Conservation (phyloP, 805 yeast genomes). For the Candida berthetii region DNA sequence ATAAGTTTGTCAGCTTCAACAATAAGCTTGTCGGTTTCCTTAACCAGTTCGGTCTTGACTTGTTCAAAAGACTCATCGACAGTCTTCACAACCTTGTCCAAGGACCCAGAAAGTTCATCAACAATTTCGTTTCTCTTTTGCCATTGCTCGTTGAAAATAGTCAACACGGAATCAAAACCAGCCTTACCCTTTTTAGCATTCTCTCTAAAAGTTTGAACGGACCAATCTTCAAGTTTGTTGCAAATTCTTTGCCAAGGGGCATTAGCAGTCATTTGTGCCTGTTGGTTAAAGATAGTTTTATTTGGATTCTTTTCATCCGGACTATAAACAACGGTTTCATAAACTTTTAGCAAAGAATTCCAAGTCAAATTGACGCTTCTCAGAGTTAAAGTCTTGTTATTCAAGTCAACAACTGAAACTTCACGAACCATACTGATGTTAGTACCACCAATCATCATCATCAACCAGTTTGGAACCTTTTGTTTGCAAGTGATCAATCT, state of each 20-base stretch:
- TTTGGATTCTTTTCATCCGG: slow-evolving; percentile 56
- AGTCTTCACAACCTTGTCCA: slow-evolving; percentile 22
- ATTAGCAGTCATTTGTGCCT: slow-evolving; percentile 85
- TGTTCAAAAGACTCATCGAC: slow-evolving; percentile 32
- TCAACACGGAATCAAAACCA: slow-evolving; percentile 81
- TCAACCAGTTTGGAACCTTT: slow-evolving; percentile 78
- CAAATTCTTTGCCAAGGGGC: slow-evolving; percentile 65
- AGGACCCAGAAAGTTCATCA: slow-evolving; percentile 15
- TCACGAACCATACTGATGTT: slow-evolving; percentile 81
- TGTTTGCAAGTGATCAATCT: slow-evolving; percentile 86
- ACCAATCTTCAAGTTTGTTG: slow-evolving; percentile 87
- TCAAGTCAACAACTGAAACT: slow-evolving; percentile 76
- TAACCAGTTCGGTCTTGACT: slow-evolving; percentile 46
- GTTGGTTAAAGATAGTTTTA: slow-evolving; percentile 66
- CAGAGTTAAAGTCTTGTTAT: slow-evolving; percentile 58
- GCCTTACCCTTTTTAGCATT: slow-evolving; percentile 77
- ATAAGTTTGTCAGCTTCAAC: slow-evolving; percentile 11
- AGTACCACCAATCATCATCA: slow-evolving; percentile 64
- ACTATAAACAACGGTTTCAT: slow-evolving; percentile 76
- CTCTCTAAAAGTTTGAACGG: slow-evolving; percentile 80
- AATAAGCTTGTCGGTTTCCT: slow-evolving; percentile 22
- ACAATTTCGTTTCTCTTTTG: slow-evolving; percentile 21
- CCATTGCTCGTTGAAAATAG: slow-evolving; percentile 35
- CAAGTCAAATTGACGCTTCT: slow-evolving; percentile 85
- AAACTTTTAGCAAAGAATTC: slow-evolving; percentile 68